These are phyloP conservation scores for Wickerhamiella occidentalis DNA, from an alignment of 805 yeast species.

Conservation along the genomic window DNA sequence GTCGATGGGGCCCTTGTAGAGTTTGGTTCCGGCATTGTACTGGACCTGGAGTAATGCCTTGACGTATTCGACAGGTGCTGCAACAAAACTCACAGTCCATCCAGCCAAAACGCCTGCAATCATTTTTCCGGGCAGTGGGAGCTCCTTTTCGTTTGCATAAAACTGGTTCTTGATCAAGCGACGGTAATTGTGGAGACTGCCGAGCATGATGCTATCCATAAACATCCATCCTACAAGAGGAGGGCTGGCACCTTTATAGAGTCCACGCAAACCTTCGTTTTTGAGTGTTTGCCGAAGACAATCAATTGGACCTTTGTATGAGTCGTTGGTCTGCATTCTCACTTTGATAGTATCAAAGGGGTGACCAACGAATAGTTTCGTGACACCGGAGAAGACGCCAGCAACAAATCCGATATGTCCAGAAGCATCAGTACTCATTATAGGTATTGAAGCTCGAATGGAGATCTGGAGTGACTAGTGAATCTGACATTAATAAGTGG, in stretches of 20 bases:
- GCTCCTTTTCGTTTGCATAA: slow-evolving; percentile 44
- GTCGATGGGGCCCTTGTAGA: slow-evolving; percentile 70
- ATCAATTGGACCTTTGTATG: slow-evolving; percentile 72
- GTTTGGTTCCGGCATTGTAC: slow-evolving; percentile 58
- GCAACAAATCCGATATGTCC: slow-evolving; percentile 58
- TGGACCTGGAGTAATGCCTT: slow-evolving; percentile 85
- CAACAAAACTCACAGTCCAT: slow-evolving; percentile 86
- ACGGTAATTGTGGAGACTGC: slow-evolving; percentile 69
- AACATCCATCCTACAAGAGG: slow-evolving; percentile 88
- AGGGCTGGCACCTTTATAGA: slow-evolving; percentile 85
- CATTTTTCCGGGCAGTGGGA: slow-evolving; percentile 65
- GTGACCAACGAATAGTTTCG: slow-evolving; percentile 83
- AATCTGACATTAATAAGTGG: background rate
- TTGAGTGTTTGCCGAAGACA: slow-evolving; percentile 59
- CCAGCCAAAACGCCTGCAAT: slow-evolving; percentile 73
- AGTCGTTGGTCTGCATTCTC: slow-evolving; percentile 62
- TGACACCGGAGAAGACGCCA: slow-evolving; percentile 77
- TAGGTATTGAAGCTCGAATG: background rate
- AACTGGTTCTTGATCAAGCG: slow-evolving; percentile 51
- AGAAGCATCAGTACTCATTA: slow-evolving; percentile 9
- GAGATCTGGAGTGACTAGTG: background rate
- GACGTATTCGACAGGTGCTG: slow-evolving; percentile 85
- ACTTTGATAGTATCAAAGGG: slow-evolving; percentile 86
- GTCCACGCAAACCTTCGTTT: slow-evolving; percentile 67
- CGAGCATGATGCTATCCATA: slow-evolving; percentile 87